A percentile compares a stretch with the other conserved stretches of the same genome.
Evolutionary conservation across 2,329 filamentous ascomycete species (phyloP).

Genomic region (Microdochium trichocladiopsis): DNA sequence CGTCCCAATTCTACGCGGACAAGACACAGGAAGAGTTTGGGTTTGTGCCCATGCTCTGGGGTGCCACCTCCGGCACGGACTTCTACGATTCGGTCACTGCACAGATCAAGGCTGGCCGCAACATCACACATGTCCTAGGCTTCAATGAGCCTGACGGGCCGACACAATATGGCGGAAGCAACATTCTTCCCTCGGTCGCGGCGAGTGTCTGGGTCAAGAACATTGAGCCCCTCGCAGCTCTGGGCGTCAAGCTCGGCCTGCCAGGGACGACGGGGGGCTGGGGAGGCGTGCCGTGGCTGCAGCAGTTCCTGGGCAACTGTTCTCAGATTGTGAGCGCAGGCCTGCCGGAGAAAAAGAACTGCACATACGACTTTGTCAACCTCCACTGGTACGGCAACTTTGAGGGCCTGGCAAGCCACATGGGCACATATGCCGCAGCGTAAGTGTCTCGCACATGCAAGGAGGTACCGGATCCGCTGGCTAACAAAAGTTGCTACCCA

Average conservation of each 20-base stretch:
- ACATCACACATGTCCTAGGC: constrained; percentile 61
- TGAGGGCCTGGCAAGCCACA: constrained; percentile 57
- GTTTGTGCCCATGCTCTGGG: constrained; percentile 81
- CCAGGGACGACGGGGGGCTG: constrained; percentile 61
- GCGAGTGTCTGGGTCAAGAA: constrained; percentile 65
- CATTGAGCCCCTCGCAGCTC: constrained; percentile 58
- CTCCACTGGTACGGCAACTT: constrained; percentile 67
- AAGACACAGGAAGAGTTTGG: constrained; percentile 50
- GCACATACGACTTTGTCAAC: constrained; percentile 56
- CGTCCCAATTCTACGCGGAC: constrained; percentile 43
- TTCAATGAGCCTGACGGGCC: constrained; percentile 75
- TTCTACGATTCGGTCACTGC: constrained; percentile 54
- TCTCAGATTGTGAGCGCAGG: constrained; percentile 46
- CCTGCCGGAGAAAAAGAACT: constrained; percentile 33
- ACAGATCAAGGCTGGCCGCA: constrained; percentile 43
- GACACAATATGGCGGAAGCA: constrained; percentile 49
- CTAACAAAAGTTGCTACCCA: constrained; percentile 5
- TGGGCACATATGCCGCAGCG: constrained; percentile 49
- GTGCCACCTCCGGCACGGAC: constrained; percentile 45
- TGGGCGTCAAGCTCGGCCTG: constrained; percentile 62
- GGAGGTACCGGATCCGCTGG: no score
- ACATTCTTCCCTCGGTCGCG: constrained; percentile 51
- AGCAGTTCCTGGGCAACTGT: constrained; percentile 57
- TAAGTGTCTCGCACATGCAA: constrained; percentile 13
- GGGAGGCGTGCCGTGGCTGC: constrained; percentile 58